Evolutionary conservation across 2,329 filamentous ascomycete genomes (phyloP).

Genomic region (Acephala macrosclerotiorum): DNA sequence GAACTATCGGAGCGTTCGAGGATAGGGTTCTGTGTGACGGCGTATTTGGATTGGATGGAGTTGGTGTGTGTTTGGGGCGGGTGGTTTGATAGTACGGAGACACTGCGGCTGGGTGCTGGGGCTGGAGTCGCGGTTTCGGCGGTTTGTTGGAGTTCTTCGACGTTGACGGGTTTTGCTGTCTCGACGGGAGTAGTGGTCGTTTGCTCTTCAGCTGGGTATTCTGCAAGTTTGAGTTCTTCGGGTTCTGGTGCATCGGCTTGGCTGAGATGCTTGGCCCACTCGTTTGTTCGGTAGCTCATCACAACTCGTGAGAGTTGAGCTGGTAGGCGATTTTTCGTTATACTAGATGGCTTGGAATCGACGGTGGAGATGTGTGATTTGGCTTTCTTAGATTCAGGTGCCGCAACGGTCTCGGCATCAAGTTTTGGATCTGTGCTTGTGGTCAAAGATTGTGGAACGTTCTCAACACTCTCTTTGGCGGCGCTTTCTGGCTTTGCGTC

Average conservation of each 20-base stretch:
- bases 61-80: slow-evolving; percentile 23
- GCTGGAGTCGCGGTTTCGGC: slow-evolving; percentile 44
- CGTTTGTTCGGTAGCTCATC: slow-evolving; percentile 86
- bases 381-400: slow-evolving; percentile 22
- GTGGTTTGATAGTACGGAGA: slow-evolving; percentile 32
- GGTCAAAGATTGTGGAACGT: slow-evolving; percentile 25
- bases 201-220: slow-evolving; percentile 45
- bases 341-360: slow-evolving; percentile 53
- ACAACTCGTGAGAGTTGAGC: slow-evolving; percentile 78
- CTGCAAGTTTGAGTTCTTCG: slow-evolving; percentile 63
- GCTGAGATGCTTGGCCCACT: slow-evolving; percentile 92
- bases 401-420: slow-evolving; percentile 16
- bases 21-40: not conserved
- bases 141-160: slow-evolving; percentile 71
- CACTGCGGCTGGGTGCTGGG: slow-evolving; percentile 26
- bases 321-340: slow-evolving; percentile 71
- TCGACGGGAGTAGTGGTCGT: slow-evolving; percentile 53
- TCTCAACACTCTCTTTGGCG: slow-evolving; percentile 1
- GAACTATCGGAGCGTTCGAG: not conserved
- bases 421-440: slow-evolving; percentile 36
- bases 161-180: slow-evolving; percentile 64
- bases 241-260: slow-evolving; percentile 75
- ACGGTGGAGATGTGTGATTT: slow-evolving; percentile 50
- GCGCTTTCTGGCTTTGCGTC: not conserved
- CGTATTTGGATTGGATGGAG: slow-evolving; percentile 27